Evolutionary conservation across 495 filamentous ascomycete species (phyloP).

Genomic region (Trichoderma parareesei): DNA sequence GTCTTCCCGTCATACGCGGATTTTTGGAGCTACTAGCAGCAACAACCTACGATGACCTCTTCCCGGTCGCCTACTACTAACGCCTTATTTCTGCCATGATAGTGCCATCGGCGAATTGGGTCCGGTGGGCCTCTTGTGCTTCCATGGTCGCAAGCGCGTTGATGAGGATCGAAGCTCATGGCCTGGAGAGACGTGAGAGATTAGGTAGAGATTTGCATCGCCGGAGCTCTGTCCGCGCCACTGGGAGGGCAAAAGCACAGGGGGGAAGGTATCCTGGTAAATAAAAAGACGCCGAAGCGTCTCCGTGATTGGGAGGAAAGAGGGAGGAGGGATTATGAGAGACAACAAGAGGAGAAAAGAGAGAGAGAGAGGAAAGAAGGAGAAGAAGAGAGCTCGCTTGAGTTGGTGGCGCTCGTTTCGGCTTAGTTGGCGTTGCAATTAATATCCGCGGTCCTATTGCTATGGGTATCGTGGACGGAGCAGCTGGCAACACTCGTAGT

Average conservation of each 20-base stretch:
- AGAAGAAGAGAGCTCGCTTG: too few relatives aligned
- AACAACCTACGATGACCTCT: not conserved
- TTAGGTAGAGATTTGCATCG: not conserved
- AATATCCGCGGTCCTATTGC: conserved; percentile 4
- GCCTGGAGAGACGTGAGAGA: too few relatives aligned
- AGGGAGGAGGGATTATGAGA: not conserved
- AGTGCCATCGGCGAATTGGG: not conserved
- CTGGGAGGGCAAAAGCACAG: not conserved
- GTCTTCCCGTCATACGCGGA: not conserved
- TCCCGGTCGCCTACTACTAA: not conserved
- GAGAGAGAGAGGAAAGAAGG: too few relatives aligned
- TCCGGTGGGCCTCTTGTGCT: not conserved
- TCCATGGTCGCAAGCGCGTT: not conserved
- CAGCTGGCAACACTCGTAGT: too few relatives aligned
- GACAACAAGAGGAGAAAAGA: too few relatives aligned
- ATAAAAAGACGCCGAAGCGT: not conserved
- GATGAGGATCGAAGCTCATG: not conserved
- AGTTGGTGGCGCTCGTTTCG: not conserved
- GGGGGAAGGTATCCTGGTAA: not conserved
- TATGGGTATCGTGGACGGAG: too few relatives aligned
- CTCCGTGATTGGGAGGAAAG: not conserved
- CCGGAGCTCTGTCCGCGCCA: not conserved
- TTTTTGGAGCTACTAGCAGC: not conserved
- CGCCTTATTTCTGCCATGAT: too few relatives aligned
- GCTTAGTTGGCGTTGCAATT: not conserved